Percentiles rank a stretch among this genome's conserved stretches.
Evolutionary conservation across 257 asterid species (phyloP).

Genomic region (Verbascum thapsus): DNA sequence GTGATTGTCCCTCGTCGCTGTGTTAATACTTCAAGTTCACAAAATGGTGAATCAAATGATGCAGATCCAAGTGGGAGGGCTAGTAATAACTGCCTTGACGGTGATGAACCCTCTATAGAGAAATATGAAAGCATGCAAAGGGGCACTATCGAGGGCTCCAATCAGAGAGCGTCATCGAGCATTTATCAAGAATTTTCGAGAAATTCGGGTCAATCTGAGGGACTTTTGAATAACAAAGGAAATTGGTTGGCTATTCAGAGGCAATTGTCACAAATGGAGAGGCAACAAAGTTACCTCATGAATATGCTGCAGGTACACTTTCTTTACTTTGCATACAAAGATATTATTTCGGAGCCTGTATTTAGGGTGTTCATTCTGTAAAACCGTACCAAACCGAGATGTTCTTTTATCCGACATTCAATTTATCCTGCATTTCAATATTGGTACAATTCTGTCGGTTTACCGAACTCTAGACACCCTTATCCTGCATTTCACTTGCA

Average conservation of each 20-base stretch:
- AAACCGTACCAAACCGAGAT: no score
- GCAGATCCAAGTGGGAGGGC: conserved; percentile 48
- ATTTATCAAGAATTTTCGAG: conserved; percentile 52
- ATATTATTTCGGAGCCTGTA: conserved; percentile 22
- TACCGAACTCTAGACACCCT: no score
- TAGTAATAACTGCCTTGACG: conserved; percentile 46
- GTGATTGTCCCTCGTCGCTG: conserved; percentile 87
- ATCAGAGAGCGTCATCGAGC: conserved; percentile 59
- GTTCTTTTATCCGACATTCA: no score
- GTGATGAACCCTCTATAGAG: conserved; percentile 37
- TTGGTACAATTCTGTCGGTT: no score
- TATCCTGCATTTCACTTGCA: conserved; percentile 31
- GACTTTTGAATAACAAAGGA: conserved; percentile 66
- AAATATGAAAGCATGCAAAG: conserved; percentile 45
- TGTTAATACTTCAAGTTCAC: conserved; percentile 57
- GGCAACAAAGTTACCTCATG: conserved; percentile 92
- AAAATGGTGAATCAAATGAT: conserved; percentile 50
- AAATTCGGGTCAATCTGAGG: conserved; percentile 65
- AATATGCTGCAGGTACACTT: conserved; percentile 83
- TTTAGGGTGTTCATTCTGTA: no score
- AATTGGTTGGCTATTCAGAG: conserved; percentile 90
- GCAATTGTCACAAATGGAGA: conserved; percentile 81
- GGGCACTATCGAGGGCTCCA: conserved; percentile 46
- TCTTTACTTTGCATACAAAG: conserved; percentile 18
- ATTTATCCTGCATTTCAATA: no score